A percentile compares a stretch with the other conserved stretches of the same genome.
Conservation (phyloP, 225 moss, liverwort and hornwort species). For the Marchantia polymorpha region DNA sequence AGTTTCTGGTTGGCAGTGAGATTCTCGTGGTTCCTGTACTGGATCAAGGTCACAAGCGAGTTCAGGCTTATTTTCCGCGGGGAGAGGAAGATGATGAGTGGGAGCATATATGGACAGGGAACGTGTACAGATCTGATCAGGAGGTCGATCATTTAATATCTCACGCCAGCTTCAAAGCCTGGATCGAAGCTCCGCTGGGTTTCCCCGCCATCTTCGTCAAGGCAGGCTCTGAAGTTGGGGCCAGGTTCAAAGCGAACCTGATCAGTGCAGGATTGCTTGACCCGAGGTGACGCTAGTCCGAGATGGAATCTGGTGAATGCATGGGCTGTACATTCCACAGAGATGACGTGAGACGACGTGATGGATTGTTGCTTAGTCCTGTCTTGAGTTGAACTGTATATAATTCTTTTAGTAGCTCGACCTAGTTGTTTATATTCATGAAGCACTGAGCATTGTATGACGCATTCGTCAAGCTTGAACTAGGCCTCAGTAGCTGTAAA, state of each 20-base stretch:
- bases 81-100: conserved; percentile 34
- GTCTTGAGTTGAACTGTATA: not conserved
- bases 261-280: conserved; percentile 15
- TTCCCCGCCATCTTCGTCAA: conserved; percentile 69
- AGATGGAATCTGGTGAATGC: not conserved
- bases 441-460: not conserved
- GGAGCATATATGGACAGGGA: conserved; percentile 82
- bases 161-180: conserved; percentile 30
- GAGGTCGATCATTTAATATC: conserved; percentile 2
- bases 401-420: not conserved
- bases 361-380: not conserved
- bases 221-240: conserved; percentile 53
- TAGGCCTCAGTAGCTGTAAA: not conserved
- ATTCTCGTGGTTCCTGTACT: conserved; percentile 80
- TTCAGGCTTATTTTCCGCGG: conserved; percentile 65
- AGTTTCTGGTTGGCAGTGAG: conserved; percentile 75
- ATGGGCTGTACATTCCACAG: not conserved
- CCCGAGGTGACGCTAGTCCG: not conserved
- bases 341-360: not conserved
- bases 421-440: not conserved
- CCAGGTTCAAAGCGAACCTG: conserved; percentile 51
- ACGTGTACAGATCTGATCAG: conserved; percentile 32
- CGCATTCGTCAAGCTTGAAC: not conserved
- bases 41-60: conserved; percentile 51
- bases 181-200: conserved; percentile 58